phyloP scores from a whole-genome alignment of 1,139 yeast genomes.

The Nadsonia starkeyi-henricii region DNA sequence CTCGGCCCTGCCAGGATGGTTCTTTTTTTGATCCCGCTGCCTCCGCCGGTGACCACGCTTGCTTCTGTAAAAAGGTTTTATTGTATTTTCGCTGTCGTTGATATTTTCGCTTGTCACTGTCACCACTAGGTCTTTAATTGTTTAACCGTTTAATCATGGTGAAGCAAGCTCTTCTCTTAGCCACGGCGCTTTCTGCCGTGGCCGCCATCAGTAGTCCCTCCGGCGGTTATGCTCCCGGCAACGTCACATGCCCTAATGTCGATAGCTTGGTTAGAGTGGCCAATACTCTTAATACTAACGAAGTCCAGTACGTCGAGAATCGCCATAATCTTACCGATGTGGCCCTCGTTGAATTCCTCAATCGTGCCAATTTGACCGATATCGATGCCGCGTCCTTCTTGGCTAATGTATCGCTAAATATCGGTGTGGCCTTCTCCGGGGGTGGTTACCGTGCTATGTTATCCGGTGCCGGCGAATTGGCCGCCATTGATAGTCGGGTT shows the following conservation, averaged over 20 bases:
- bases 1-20: too few relatives aligned
- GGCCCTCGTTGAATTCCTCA: constrained; percentile 42
- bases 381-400: constrained; percentile 31
- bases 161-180: neutral
- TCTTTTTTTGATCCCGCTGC: too few relatives aligned
- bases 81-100: too few relatives aligned
- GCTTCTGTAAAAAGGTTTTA: too few relatives aligned
- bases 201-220: neutral
- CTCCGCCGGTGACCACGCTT: too few relatives aligned
- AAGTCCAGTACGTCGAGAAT: constrained; percentile 14
- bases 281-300: constrained; percentile 13
- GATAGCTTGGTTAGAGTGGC: constrained; percentile 13
- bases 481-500: constrained; percentile 71
- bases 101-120: too few relatives aligned
- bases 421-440: constrained; percentile 75
- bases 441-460: constrained; percentile 93
- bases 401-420: constrained; percentile 29
- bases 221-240: constrained; percentile 16
- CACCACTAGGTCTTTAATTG: too few relatives aligned
- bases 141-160: neutral
- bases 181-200: neutral
- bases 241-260: constrained; percentile 15
- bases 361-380: constrained; percentile 42
- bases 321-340: constrained; percentile 41
- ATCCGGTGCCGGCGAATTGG: constrained; percentile 72